These are phyloP conservation scores for Verbena officinalis DNA, from an alignment of 257 asterid species.

Conservation along the genomic window DNA sequence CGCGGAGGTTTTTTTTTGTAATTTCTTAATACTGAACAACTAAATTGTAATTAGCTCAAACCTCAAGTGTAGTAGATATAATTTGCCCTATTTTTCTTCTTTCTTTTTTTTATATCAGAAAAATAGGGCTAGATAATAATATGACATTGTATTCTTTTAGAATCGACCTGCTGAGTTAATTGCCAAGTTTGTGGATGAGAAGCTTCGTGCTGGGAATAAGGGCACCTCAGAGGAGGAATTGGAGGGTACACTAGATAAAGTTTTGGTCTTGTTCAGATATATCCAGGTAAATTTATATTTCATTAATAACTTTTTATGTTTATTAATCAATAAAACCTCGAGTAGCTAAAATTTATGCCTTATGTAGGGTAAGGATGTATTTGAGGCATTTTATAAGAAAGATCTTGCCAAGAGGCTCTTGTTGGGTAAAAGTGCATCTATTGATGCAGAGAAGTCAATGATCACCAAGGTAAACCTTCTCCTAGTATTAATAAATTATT, in stretches of 20 bases:
- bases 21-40: too few relatives aligned
- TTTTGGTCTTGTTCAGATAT: constrained; percentile 90
- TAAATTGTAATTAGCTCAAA: too few relatives aligned
- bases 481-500: too few relatives aligned
- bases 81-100: too few relatives aligned
- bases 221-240: constrained; percentile 99
- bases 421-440: constrained; percentile 93
- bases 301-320: constrained; percentile 1
- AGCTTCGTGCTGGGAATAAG: constrained; percentile 98
- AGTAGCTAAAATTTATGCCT: constrained; percentile 8
- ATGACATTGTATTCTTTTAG: constrained; percentile 41
- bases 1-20: too few relatives aligned
- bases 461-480: constrained; percentile 50
- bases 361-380: constrained; percentile 62
- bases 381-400: constrained; percentile 71
- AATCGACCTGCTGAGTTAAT: constrained; percentile 98
- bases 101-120: too few relatives aligned
- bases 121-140: constrained; percentile 12
- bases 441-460: constrained; percentile 99
- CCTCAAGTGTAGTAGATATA: too few relatives aligned
- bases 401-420: constrained; percentile 89
- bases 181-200: constrained; percentile 96
- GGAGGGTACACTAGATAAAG: constrained; percentile 97
- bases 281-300: constrained; percentile 64
- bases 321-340: background rate